These are phyloP conservation scores for Aaosphaeria pasadenensis DNA, from an alignment of 2,329 filamentous ascomycete species.

Conservation along the genomic window DNA sequence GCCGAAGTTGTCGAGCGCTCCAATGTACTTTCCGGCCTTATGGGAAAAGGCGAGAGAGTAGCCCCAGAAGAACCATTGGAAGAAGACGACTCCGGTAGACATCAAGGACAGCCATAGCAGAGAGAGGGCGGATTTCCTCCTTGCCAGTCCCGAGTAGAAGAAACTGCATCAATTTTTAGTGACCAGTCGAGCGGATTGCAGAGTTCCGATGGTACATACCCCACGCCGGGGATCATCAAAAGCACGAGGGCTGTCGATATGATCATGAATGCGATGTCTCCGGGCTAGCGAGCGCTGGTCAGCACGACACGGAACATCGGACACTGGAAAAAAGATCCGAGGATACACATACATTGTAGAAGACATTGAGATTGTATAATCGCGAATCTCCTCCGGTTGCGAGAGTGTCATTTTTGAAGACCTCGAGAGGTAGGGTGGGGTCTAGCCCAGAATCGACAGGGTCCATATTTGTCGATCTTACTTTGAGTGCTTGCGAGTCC, in stretches of 20 bases:
- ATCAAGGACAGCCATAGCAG: constrained; percentile 84
- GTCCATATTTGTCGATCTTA: constrained; percentile 15
- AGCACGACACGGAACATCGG: constrained; percentile 15
- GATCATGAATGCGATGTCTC: constrained; percentile 80
- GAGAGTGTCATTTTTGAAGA: constrained; percentile 57
- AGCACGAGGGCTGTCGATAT: constrained; percentile 75
- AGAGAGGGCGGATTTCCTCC: constrained; percentile 83
- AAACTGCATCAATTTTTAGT: constrained; percentile 52
- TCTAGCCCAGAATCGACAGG: constrained; percentile 24
- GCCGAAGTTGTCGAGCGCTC: constrained; percentile 75
- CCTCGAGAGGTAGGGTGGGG: constrained; percentile 30
- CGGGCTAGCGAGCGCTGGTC: constrained; percentile 53
- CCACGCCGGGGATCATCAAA: constrained; percentile 90
- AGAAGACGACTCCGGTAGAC: constrained; percentile 73
- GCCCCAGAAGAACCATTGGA: constrained; percentile 97
- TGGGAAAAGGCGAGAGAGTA: constrained; percentile 83
- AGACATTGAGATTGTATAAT: constrained; percentile 74
- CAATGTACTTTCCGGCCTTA: constrained; percentile 70
- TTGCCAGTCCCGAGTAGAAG: constrained; percentile 89
- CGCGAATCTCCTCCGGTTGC: constrained; percentile 65
- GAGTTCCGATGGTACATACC: constrained; percentile 41
- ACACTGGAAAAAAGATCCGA: background rate
- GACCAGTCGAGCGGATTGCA: background rate
- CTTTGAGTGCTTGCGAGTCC: constrained; percentile 9
- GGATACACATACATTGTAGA: constrained; percentile 65